Evolutionary conservation across 352 stramenopile genomes (phyloP).

Genomic region (Phytopythium cucurbitacearum): DNA sequence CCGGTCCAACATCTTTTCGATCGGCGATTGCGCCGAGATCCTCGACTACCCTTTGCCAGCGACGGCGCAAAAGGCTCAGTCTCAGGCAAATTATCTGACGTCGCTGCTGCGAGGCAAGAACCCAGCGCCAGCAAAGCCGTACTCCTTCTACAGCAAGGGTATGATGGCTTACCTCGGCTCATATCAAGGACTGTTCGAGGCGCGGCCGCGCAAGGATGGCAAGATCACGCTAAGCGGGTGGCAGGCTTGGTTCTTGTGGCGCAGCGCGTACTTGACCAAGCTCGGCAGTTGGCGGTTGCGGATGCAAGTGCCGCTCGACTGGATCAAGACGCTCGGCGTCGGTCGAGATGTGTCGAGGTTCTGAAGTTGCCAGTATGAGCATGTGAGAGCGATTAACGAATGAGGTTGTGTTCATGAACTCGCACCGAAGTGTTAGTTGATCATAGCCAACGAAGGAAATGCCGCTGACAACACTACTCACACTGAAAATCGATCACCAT

Average conservation of each 20-base stretch:
- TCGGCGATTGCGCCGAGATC: conserved; percentile 93
- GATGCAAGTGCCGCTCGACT: conserved; percentile 95
- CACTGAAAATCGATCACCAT: too few relatives aligned
- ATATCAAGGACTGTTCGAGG: conserved; percentile 90
- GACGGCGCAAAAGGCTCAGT: conserved; percentile 90
- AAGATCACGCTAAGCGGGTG: conserved; percentile 78
- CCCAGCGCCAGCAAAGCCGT: conserved; percentile 43
- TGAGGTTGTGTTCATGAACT: too few relatives aligned
- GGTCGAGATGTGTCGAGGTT: conserved; percentile 96
- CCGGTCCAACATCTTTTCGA: conserved; percentile 90
- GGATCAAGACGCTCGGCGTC: conserved; percentile 96
- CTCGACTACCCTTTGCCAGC: conserved; percentile 85
- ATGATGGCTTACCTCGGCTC: conserved; percentile 94
- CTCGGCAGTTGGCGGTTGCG: conserved; percentile 91
- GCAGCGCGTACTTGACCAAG: conserved; percentile 95
- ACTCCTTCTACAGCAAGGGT: conserved; percentile 80
- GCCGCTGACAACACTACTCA: too few relatives aligned
- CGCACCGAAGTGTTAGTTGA: too few relatives aligned
- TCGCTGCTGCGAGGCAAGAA: conserved; percentile 54
- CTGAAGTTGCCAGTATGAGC: conserved; percentile 9
- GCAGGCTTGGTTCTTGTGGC: conserved; percentile 91
- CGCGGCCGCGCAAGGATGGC: conserved; percentile 37
- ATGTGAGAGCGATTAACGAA: too few relatives aligned
- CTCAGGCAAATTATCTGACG: conserved; percentile 64
- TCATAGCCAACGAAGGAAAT: too few relatives aligned